A percentile compares a stretch with the other conserved stretches of the same genome.
phyloP scores from a whole-genome alignment of 2,329 filamentous ascomycete genomes.

The Xylaria sp. region DNA sequence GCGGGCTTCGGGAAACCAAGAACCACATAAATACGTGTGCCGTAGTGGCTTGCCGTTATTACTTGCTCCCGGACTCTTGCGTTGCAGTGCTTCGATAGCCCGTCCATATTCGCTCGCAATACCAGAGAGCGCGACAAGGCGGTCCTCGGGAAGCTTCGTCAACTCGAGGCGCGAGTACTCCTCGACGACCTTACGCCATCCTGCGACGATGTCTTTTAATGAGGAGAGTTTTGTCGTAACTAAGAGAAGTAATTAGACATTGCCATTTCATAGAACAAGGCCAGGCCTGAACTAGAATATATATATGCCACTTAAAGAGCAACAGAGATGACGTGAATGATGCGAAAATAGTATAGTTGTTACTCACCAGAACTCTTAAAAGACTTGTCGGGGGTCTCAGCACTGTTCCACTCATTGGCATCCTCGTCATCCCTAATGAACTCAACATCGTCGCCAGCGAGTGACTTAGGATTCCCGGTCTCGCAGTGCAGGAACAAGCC shows the following conservation, averaged over 20 bases:
- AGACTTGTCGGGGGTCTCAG: constrained; percentile 19
- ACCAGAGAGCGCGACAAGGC: constrained; percentile 29
- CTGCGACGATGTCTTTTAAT: not conserved
- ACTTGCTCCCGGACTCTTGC: not conserved
- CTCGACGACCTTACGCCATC: constrained; percentile 23
- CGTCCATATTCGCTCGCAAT: constrained; percentile 30
- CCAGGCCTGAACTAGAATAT: not conserved
- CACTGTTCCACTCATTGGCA: constrained; percentile 7
- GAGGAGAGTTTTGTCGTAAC: not conserved
- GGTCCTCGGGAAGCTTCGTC: constrained; percentile 28
- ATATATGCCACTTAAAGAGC: not conserved
- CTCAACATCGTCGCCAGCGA: constrained; percentile 9
- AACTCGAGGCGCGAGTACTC: constrained; percentile 28
- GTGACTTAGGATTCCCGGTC: constrained; percentile 2
- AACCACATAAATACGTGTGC: constrained; percentile 12
- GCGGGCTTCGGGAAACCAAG: constrained; percentile 10
- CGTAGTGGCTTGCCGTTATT: not conserved
- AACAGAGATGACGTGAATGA: not conserved
- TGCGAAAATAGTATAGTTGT: not conserved
- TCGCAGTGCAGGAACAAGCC: constrained; percentile 27
- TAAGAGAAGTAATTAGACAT: not conserved
- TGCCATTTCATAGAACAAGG: not conserved
- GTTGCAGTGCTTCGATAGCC: not conserved
- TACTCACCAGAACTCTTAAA: constrained; percentile 24
- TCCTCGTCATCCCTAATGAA: constrained; percentile 16